A percentile compares a stretch with the other conserved stretches of the same genome.
These are phyloP conservation scores for Alliaria petiolata DNA, from an alignment of 345 rosid species.

Conservation along the genomic window DNA sequence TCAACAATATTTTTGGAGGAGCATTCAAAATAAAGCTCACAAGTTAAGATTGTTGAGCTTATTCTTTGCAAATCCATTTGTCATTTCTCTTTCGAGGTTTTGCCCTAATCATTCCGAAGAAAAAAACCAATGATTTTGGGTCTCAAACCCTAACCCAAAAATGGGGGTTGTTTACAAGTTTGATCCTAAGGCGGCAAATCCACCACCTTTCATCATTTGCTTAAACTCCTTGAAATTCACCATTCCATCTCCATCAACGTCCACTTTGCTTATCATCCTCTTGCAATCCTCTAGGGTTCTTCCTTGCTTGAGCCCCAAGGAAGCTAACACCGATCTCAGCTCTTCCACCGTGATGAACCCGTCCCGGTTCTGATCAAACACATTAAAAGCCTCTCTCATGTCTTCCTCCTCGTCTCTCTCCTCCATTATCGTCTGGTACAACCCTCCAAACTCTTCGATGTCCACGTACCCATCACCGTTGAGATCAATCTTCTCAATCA, in stretches of 20 bases:
- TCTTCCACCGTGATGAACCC: conserved; percentile 93
- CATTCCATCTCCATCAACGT: conserved; percentile 95
- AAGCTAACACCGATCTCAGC: conserved; percentile 71
- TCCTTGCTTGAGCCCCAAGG: conserved; percentile 85
- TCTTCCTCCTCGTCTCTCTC: conserved; percentile 88
- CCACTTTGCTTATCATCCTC: conserved; percentile 83
- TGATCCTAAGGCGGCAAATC: conserved; percentile 74
- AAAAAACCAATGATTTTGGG: conserved; percentile 20
- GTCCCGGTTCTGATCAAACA: conserved; percentile 88
- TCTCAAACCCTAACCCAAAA: conserved; percentile 17
- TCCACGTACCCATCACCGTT: conserved; percentile 87
- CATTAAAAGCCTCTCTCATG: conserved; percentile 79
- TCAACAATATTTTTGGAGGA: conserved; percentile 12
- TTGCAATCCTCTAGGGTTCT: conserved; percentile 76
- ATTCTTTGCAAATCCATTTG: conserved; percentile 1
- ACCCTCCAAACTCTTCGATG: conserved; percentile 73
- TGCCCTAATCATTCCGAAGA: conserved; percentile 29
- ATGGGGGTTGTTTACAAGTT: conserved; percentile 16
- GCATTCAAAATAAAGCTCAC: conserved; percentile 25
- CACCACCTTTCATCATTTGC: conserved; percentile 97
- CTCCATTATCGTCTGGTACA: conserved; percentile 79
- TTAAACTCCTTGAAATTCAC: conserved; percentile 77
- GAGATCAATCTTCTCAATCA: conserved; percentile 83
- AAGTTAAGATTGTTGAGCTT: neutral
- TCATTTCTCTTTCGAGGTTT: neutral